phyloP scores from a whole-genome alignment of 179 eudicot species.

The Vitellaria paradoxa region DNA sequence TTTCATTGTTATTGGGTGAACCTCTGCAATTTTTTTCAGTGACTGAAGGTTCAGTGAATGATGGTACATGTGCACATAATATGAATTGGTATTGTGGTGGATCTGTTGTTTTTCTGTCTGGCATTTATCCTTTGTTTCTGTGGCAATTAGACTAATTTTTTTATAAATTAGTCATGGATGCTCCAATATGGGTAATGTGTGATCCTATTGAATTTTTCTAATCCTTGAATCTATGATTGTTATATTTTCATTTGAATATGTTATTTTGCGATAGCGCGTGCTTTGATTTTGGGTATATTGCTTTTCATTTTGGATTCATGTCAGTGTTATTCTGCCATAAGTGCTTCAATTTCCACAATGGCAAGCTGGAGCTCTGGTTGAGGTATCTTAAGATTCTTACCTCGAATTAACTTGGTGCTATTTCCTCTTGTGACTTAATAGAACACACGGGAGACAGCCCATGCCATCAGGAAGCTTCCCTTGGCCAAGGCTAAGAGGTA shows the following conservation, averaged over 20 bases:
- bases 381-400: neutral
- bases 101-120: neutral
- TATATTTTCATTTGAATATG: too few relatives aligned
- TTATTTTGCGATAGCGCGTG: too few relatives aligned
- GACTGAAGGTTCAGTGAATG: neutral
- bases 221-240: too few relatives aligned
- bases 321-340: neutral
- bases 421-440: conserved; percentile 6
- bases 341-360: neutral
- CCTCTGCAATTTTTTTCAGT: conserved; percentile 10
- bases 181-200: too few relatives aligned
- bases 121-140: neutral
- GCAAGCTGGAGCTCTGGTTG: neutral
- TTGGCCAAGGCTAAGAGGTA: conserved; percentile 53
- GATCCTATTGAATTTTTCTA: too few relatives aligned
- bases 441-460: conserved; percentile 62
- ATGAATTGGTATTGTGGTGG: neutral
- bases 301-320: neutral
- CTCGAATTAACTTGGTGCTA: neutral
- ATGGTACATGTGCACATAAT: neutral
- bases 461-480: conserved; percentile 47
- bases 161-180: too few relatives aligned
- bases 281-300: too few relatives aligned
- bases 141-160: too few relatives aligned
- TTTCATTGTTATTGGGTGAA: conserved; percentile 51